These are phyloP conservation scores for Venturia nashicola DNA, from an alignment of 2,329 filamentous ascomycete species.

Conservation along the genomic window DNA sequence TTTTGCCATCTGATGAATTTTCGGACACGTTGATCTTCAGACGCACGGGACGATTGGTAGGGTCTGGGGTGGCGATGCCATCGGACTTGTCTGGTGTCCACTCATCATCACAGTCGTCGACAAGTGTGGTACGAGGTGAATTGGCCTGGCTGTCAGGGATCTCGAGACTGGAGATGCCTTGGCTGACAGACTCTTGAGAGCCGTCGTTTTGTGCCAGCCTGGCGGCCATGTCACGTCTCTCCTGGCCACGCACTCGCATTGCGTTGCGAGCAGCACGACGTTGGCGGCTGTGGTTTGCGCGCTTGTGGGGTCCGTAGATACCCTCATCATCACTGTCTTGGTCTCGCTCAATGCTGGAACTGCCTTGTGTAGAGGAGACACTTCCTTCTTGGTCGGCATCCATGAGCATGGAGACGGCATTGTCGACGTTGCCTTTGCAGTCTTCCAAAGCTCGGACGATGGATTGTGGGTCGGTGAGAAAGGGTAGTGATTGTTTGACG, in stretches of 20 bases:
- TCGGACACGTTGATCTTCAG: slow-evolving; percentile 23
- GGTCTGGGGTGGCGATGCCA: neutral
- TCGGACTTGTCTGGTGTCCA: neutral
- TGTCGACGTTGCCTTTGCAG: slow-evolving; percentile 41
- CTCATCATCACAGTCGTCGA: slow-evolving; percentile 13
- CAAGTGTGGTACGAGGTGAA: slow-evolving; percentile 15
- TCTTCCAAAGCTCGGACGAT: slow-evolving; percentile 41
- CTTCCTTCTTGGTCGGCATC: slow-evolving; percentile 33
- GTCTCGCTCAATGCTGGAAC: slow-evolving; percentile 39
- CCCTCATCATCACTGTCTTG: slow-evolving; percentile 35
- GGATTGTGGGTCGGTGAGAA: slow-evolving; percentile 35
- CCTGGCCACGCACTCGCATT: slow-evolving; percentile 14
- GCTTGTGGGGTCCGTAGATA: slow-evolving; percentile 38
- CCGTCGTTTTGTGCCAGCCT: slow-evolving; percentile 18
- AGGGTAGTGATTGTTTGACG: slow-evolving; percentile 28
- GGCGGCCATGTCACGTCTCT: slow-evolving; percentile 18
- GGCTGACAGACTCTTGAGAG: slow-evolving; percentile 22
- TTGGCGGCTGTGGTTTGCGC: slow-evolving; percentile 33
- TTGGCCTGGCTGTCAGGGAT: slow-evolving; percentile 14
- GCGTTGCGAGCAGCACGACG: slow-evolving; percentile 26
- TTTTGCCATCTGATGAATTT: slow-evolving; percentile 12
- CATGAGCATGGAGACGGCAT: slow-evolving; percentile 39
- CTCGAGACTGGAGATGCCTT: slow-evolving; percentile 16
- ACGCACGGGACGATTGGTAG: slow-evolving; percentile 12
- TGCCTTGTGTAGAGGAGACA: slow-evolving; percentile 30